Conservation (phyloP, 164 flowering plant species). For the Aristolochia fimbriata region DNA sequence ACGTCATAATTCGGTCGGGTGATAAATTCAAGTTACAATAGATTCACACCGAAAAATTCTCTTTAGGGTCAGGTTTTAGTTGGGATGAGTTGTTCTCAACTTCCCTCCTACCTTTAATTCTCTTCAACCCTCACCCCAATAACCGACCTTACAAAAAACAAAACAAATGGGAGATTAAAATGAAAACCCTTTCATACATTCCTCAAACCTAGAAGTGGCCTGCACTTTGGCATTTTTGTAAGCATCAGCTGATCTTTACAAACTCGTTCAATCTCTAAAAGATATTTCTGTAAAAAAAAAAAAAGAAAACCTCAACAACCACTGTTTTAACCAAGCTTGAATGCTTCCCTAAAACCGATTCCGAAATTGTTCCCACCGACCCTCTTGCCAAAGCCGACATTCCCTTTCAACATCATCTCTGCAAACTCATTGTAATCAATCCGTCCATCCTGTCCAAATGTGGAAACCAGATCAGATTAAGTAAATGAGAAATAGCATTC, state of each 20-base stretch:
- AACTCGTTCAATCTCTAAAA: slow-evolving; percentile 7
- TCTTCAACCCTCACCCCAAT: too few species aligned
- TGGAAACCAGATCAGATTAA: background rate
- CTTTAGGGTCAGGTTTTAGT: too few species aligned
- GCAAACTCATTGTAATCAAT: slow-evolving; percentile 87
- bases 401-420: slow-evolving; percentile 81
- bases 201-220: too few species aligned
- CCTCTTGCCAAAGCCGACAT: slow-evolving; percentile 39
- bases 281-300: slow-evolving; percentile 1
- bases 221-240: background rate
- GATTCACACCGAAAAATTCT: too few species aligned
- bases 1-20: too few species aligned
- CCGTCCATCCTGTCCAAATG: slow-evolving; percentile 60
- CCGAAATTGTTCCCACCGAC: slow-evolving; percentile 19
- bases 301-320: background rate
- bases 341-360: slow-evolving; percentile 49
- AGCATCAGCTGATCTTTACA: slow-evolving; percentile 15
- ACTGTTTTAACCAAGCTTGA: slow-evolving; percentile 32
- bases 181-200: too few species aligned
- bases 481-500: background rate
- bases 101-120: too few species aligned
- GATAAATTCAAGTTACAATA: too few species aligned
- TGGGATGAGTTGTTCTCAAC: too few species aligned
- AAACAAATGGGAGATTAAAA: too few species aligned
- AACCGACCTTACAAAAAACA: too few species aligned